A percentile compares a stretch with the other conserved stretches of the same genome.
phyloP scores from a whole-genome alignment of 1,139 yeast species.

The Meyerozyma athensensis region DNA sequence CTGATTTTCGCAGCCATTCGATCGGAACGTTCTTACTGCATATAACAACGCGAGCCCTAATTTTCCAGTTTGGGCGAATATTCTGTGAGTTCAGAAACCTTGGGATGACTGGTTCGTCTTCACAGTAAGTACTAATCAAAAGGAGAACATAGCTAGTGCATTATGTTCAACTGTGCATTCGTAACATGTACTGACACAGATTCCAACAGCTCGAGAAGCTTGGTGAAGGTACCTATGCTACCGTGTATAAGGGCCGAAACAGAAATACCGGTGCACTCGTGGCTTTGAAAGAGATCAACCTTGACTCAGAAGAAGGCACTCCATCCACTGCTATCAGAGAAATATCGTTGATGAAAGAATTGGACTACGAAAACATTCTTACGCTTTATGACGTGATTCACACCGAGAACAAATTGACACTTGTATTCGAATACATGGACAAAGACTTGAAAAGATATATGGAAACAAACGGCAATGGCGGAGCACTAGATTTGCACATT shows the following conservation, averaged over 20 bases:
- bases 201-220: slow-evolving; percentile 74
- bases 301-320: slow-evolving; percentile 96
- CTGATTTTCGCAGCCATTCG: slow-evolving; percentile 7
- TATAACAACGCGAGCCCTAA: neutral
- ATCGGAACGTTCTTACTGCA: neutral
- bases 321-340: slow-evolving; percentile 98
- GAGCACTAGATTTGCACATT: slow-evolving; percentile 72
- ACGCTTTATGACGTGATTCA: slow-evolving; percentile 93
- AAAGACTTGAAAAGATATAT: slow-evolving; percentile 89
- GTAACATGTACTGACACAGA: slow-evolving; percentile 17
- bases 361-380: slow-evolving; percentile 91
- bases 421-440: slow-evolving; percentile 93
- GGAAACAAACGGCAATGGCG: slow-evolving; percentile 82
- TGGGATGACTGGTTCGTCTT: slow-evolving; percentile 25
- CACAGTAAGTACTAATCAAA: slow-evolving; percentile 20
- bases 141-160: no score
- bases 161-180: no score
- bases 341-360: slow-evolving; percentile 92
- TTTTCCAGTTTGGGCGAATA: neutral
- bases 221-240: slow-evolving; percentile 98
- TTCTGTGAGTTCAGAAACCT: slow-evolving; percentile 1
- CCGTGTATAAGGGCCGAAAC: slow-evolving; percentile 94
- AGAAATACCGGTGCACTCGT: slow-evolving; percentile 89
- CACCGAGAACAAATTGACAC: slow-evolving; percentile 89
- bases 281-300: slow-evolving; percentile 88